Percentiles rank a stretch among this genome's conserved stretches.
Evolutionary conservation across 371 early-diverging fungal genomes (phyloP).

Genomic region (Synchytrium microbalum): DNA sequence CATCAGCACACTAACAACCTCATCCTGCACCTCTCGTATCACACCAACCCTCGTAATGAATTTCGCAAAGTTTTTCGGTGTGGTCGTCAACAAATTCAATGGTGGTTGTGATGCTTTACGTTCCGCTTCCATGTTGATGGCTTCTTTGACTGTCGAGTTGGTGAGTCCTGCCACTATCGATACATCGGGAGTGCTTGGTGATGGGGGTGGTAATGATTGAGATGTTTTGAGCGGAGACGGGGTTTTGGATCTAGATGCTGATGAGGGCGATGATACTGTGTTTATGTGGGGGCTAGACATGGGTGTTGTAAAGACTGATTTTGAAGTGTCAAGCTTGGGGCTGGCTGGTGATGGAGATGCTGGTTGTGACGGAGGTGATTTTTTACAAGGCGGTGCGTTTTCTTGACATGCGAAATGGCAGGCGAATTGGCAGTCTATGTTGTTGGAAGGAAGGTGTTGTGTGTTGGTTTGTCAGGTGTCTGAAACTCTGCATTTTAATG

Average conservation of each 20-base stretch:
- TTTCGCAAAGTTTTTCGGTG: constrained; percentile 32
- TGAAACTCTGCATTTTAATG: background rate
- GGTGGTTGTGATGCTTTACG: constrained; percentile 22
- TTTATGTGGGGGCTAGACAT: no score
- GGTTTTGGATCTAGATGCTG: background rate
- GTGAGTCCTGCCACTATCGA: constrained; percentile 13
- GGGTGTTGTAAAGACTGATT: no score
- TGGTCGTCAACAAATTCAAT: constrained; percentile 29
- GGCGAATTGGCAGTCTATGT: background rate
- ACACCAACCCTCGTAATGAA: constrained; percentile 33
- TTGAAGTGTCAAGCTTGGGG: no score
- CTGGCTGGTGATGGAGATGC: no score
- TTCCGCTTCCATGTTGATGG: background rate
- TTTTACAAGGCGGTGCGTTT: background rate
- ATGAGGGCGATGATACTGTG: background rate
- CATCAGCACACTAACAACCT: constrained; percentile 28
- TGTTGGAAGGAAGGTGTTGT: background rate
- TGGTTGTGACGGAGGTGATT: background rate
- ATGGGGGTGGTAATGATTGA: background rate
- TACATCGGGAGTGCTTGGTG: background rate
- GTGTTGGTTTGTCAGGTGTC: background rate
- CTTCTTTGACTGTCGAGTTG: constrained; percentile 15
- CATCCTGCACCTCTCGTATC: constrained; percentile 26
- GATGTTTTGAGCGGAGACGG: background rate
- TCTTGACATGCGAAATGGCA: background rate